These are phyloP conservation scores for Globisporangium spiculum DNA, from an alignment of 352 stramenopile species.

Conservation along the genomic window DNA sequence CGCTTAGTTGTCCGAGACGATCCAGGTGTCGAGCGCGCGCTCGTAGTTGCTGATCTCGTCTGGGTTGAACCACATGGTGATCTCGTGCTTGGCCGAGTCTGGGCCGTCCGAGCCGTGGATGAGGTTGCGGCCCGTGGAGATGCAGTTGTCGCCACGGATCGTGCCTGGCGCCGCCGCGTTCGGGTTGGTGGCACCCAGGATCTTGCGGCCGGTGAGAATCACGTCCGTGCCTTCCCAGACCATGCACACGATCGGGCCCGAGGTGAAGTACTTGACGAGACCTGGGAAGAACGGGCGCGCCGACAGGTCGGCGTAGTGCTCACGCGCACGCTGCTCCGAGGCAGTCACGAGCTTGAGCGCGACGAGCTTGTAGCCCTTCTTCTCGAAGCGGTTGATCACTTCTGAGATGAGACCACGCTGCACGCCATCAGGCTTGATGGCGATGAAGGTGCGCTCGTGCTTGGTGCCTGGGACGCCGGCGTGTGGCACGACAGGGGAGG, in stretches of 20 bases:
- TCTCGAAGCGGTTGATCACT: slow-evolving; percentile 95
- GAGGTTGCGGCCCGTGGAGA: slow-evolving; percentile 91
- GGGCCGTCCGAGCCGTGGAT: slow-evolving; percentile 92
- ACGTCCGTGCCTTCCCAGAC: slow-evolving; percentile 92
- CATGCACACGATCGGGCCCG: slow-evolving; percentile 96
- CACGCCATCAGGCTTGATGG: slow-evolving; percentile 94
- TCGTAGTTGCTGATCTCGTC: slow-evolving; percentile 92
- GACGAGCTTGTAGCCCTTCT: slow-evolving; percentile 95
- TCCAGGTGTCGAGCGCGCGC: slow-evolving; percentile 83
- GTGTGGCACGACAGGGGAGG: slow-evolving; percentile 45
- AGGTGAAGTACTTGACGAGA: slow-evolving; percentile 91
- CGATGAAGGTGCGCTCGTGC: slow-evolving; percentile 94
- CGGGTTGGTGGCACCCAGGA: slow-evolving; percentile 94
- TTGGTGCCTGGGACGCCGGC: slow-evolving; percentile 88
- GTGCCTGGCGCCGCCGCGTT: slow-evolving; percentile 91
- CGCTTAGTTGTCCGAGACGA: slow-evolving; percentile 86
- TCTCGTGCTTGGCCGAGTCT: slow-evolving; percentile 91
- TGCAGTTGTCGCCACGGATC: slow-evolving; percentile 94
- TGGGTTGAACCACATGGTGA: slow-evolving; percentile 92
- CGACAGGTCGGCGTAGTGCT: slow-evolving; percentile 93
- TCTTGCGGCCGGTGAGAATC: slow-evolving; percentile 94
- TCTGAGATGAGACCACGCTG: slow-evolving; percentile 92
- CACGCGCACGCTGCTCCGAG: slow-evolving; percentile 85
- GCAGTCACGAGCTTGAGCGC: slow-evolving; percentile 94
- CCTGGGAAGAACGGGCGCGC: slow-evolving; percentile 91